phyloP scores from a whole-genome alignment of 2,329 filamentous ascomycete species.

The Alternaria longipes region DNA sequence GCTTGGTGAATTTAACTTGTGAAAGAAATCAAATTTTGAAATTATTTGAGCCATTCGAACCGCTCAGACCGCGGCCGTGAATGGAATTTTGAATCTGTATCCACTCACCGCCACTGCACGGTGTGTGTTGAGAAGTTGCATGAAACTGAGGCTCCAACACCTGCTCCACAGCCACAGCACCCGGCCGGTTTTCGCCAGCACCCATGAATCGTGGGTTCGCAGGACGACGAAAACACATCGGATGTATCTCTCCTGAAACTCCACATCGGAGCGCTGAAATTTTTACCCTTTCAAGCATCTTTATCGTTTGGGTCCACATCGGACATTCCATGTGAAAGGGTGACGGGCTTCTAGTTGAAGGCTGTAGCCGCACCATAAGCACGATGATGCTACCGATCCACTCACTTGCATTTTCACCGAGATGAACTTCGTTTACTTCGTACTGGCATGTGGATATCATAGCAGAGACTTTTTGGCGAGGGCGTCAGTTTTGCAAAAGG shows the following conservation, averaged over 20 bases:
- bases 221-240: conserved; percentile 13
- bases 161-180: conserved; percentile 21
- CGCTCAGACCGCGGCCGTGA: conserved; percentile 3
- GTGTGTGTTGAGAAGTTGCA: background rate
- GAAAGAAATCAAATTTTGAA: background rate
- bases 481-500: background rate
- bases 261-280: conserved; percentile 11
- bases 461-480: conserved; percentile 13
- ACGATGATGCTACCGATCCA: conserved; percentile 15
- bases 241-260: background rate
- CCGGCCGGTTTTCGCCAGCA: conserved; percentile 20
- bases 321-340: background rate
- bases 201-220: conserved; percentile 6
- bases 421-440: background rate
- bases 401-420: conserved; percentile 10
- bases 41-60: background rate
- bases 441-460: conserved; percentile 7
- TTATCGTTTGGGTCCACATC: conserved; percentile 7
- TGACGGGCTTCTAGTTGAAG: conserved; percentile 9
- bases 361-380: conserved; percentile 11
- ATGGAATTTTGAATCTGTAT: background rate
- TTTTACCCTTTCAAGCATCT: conserved; percentile 6
- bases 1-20: background rate
- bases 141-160: conserved; percentile 12
- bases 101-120: conserved; percentile 4